Evolutionary conservation across 768 basidiomycete species (phyloP), one percentile per base, ranked within the genome.

Genomic region (Amylocystis lapponica): DNA sequence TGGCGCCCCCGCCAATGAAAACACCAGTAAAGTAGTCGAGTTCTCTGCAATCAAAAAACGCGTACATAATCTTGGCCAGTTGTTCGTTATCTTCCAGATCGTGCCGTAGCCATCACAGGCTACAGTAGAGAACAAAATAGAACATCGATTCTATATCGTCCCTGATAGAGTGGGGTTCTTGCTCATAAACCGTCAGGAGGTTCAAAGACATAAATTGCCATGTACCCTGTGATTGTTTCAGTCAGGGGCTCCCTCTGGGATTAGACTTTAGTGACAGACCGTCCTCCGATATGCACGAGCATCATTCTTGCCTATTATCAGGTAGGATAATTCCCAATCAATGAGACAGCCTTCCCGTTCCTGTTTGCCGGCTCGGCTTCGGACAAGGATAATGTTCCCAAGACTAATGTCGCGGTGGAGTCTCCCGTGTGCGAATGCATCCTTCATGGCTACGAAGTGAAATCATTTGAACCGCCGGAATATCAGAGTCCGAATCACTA

Each of bases 71-170:
- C n/a, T n/a, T n/a, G n/a, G n/a, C n/a, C n/a, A n/a, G n/a, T n/a
- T n/a, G n/a, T n/a, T n/a, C n/a, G n/a, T n/a, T n/a, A n/a, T n/a
- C n/a, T n/a, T n/a, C n/a, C n/a, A n/a, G n/a, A 17, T 25, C 29
- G 25, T 47, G 49, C 3, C 32, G 33, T 4, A 45, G 36, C 21
- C 42, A 47, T 20, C 36, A 23, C 1, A 44, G 19, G 13, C 25
- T 39, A 36, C 42, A 43, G 27, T 43, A 50, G 1, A 44, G 23
- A 14, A 44, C 42, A 5, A 50, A 45, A 17, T 47, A 43, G 29
- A 50, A 7, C 3, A 50, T 30, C 2, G 45, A 33, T 19, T 50
- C 49, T 42, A 50, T 46, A 27, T 50, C 49, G 37, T 50, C 45
- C 9, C 36, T 27, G 23, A 50, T 27, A 1, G 41, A 47, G 5